Evolutionary conservation across 306 rosid species (phyloP).

Genomic region (Bauhinia variegata): DNA sequence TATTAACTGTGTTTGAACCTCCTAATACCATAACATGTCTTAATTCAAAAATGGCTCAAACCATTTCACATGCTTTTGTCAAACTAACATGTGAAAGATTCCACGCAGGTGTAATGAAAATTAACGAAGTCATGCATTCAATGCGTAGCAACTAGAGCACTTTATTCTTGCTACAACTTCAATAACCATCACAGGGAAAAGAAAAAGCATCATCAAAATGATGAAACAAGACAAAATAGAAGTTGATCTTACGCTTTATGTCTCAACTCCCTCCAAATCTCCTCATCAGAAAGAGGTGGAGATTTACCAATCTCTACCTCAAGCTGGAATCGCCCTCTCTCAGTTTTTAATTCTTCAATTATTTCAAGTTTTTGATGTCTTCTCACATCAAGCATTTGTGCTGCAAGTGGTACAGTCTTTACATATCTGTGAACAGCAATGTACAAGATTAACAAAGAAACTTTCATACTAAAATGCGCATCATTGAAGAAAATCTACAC

Average conservation of each 20-base stretch:
- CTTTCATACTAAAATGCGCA: background rate
- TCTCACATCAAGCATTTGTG: slow-evolving; percentile 89
- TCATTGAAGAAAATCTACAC: no score
- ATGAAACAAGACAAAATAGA: slow-evolving; percentile 26
- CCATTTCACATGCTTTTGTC: slow-evolving; percentile 23
- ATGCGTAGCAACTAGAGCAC: no score
- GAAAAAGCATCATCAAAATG: slow-evolving; percentile 31
- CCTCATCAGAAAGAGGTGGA: slow-evolving; percentile 93
- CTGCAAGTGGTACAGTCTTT: slow-evolving; percentile 93
- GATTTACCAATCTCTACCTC: slow-evolving; percentile 94
- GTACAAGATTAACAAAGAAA: slow-evolving; percentile 27
- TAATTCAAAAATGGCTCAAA: slow-evolving; percentile 5
- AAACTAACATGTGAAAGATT: slow-evolving; percentile 14
- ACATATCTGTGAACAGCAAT: slow-evolving; percentile 73
- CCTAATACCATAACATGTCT: background rate
- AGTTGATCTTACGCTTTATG: slow-evolving; percentile 73
- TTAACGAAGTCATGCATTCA: slow-evolving; percentile 1
- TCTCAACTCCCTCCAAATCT: slow-evolving; percentile 83
- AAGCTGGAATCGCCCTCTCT: slow-evolving; percentile 69
- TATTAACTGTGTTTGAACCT: background rate
- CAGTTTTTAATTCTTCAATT: slow-evolving; percentile 65
- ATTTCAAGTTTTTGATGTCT: slow-evolving; percentile 86
- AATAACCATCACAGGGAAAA: slow-evolving; percentile 11
- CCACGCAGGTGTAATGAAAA: slow-evolving; percentile 25
- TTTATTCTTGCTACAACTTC: slow-evolving; percentile 21